These are phyloP conservation scores for Sporisorium scitamineum DNA, from an alignment of 1,284 basidiomycete species.

Conservation along the genomic window DNA sequence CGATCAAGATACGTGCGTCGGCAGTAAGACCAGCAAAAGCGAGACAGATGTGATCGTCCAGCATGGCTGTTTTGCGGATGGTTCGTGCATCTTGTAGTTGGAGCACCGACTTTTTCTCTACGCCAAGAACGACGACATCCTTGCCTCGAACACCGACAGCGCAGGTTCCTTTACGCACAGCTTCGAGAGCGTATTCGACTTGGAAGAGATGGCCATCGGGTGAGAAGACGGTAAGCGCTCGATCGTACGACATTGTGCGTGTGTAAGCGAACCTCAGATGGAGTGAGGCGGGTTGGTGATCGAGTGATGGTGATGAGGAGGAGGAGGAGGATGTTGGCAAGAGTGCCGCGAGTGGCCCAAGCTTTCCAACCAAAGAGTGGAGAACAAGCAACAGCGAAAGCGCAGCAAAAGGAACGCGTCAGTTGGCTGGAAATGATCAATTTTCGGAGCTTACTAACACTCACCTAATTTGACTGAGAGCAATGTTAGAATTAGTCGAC, in stretches of 20 bases:
- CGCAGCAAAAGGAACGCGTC: conserved; percentile 26
- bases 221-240: conserved; percentile 90
- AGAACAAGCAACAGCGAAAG: conserved; percentile 1
- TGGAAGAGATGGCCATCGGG: conserved; percentile 87
- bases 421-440: conserved; percentile 15
- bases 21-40: conserved; percentile 98
- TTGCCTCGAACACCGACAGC: conserved; percentile 96
- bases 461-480: conserved; percentile 5
- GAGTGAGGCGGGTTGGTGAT: neutral
- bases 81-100: conserved; percentile 98
- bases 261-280: neutral
- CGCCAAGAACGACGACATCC: conserved; percentile 94
- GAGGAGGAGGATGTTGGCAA: neutral
- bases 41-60: conserved; percentile 97
- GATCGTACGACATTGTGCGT: conserved; percentile 56
- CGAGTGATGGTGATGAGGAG: neutral
- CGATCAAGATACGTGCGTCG: conserved; percentile 96
- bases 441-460: conserved; percentile 11
- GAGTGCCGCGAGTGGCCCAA: too few relatives aligned
- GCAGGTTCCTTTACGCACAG: conserved; percentile 96
- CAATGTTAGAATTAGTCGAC: neutral
- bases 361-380: conserved; percentile 6
- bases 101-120: conserved; percentile 97
- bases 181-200: conserved; percentile 98
- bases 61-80: conserved; percentile 96